Evolutionary conservation across 148 eudicot genomes (phyloP), one percentile per base, ranked within the genome.

Genomic region (Amaranthus palmeri): DNA sequence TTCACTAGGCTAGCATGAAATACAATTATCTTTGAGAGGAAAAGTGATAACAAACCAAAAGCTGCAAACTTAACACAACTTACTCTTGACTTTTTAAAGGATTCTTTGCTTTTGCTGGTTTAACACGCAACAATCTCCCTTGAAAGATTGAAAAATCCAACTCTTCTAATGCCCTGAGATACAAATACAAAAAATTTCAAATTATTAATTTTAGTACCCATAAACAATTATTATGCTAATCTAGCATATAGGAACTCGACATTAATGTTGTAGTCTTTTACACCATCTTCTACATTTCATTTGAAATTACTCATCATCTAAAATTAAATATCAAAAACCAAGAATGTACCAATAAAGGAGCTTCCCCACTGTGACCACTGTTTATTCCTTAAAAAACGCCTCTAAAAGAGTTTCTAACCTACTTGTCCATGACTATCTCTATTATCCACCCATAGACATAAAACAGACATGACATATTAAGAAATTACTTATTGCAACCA

Each of bases 101-200:
- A 68, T 61, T 78, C 56, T 86, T 85, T 70, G 77, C 85, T 75
- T 88, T 84, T 75, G 97, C 96, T 52, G 93, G 91, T 82, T 84
- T 73, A 68, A 91, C 73, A 79, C 89, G 96, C 82, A 95, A 69
- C 69, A 85, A 72, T 78, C 98, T 89, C 46, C 98, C 98, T 76
- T 93, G 98, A 68, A 92, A 92, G 68, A 79, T 56, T 80, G 83
- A 69, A 76, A 78, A 81, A 70, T 93, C 95, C 77, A 89, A 64
- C 85, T 92, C 93, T 76, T 84, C 83, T 46, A 92, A 56, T 58
- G 93, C 98, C 88, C 96, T 92, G 88, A 25, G 18, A 14, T 15
- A 71, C 36, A 70, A 18, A 13, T 53, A 11, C 7, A 67, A 60
- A 18, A 46, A 49, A 5, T 15, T 25, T 41, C 36, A 52, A 25